Evolutionary conservation across 305 asterid genomes (phyloP), one percentile per base, ranked within the genome.

Genomic region (Rubia peregrina): DNA sequence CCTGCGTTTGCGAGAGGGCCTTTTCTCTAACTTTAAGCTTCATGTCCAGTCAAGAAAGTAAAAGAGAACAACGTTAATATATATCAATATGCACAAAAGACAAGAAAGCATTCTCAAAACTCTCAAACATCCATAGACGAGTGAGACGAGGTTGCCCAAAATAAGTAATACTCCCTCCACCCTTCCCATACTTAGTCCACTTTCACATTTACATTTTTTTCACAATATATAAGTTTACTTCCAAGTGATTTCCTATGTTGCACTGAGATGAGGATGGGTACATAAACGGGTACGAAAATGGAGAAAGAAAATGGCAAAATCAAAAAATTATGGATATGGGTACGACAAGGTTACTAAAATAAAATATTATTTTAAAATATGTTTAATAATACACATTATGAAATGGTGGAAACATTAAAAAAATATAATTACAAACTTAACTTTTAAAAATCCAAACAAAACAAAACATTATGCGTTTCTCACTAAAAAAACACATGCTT

Each of bases 1-100:
- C 77, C 80, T 83, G 48, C 85, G 81, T 69, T 72, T 78, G 59
- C 84, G 82, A 12, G 80, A 56, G 9, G 80, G 71, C 57, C 67
- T 66, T 75, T 75, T 81, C 36, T 82, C 83, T n/a, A 75, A 49
- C 73, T 43, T 60, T 68, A 67, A 72, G 66, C 87, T 81, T 74
- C 63, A 74, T 0, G 41, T 3, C 33, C 22, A 65, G 21, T 41
- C 71, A 76, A 73, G 73, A 17, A 41, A 30, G 67, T 38, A 41
- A 65, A 22, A 53, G 0, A 9, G 65, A 72, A 68, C 19, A 42
- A 40, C 38, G 3, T 40, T 40, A 38, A n/a, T 10, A 63, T 40
- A 7, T 41, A 38, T 70, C 46, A 17, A 73, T 51, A 12, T 19
- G 55, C 60, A 61, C 14, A 33, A 16, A 17, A 44, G 11, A 49